Conservation (phyloP, 805 yeast genomes). For the Candida vartiovaarae region DNA sequence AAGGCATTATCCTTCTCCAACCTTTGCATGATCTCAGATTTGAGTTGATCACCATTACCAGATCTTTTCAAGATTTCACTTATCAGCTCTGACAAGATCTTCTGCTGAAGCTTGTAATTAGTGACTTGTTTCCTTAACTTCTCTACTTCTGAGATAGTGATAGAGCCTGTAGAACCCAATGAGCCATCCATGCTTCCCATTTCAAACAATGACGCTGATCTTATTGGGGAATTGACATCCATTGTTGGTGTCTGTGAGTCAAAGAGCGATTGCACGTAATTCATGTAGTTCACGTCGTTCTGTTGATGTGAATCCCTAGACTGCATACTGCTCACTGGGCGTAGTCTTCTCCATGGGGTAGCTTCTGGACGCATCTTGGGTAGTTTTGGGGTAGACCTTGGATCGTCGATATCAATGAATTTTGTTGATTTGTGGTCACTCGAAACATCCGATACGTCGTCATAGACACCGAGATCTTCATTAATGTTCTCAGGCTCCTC, state of each 20-base stretch:
- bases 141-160: slow-evolving; percentile 25
- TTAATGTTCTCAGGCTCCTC: slow-evolving; percentile 1
- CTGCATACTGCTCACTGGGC: slow-evolving; percentile 18
- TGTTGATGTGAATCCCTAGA: slow-evolving; percentile 5
- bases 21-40: slow-evolving; percentile 16
- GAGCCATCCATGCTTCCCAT: slow-evolving; percentile 6
- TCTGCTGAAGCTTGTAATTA: slow-evolving; percentile 30
- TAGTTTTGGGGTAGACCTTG: slow-evolving; percentile 20
- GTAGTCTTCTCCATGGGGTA: slow-evolving; percentile 30
- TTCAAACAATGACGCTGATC: slow-evolving; percentile 19
- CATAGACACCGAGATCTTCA: not conserved
- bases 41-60: slow-evolving; percentile 16
- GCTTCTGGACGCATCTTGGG: slow-evolving; percentile 29
- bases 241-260: slow-evolving; percentile 7
- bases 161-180: slow-evolving; percentile 10
- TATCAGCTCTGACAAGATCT: slow-evolving; percentile 26
- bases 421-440: slow-evolving; percentile 10
- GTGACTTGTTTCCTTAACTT: slow-evolving; percentile 35
- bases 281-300: slow-evolving; percentile 6
- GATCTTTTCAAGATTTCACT: slow-evolving; percentile 14
- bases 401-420: slow-evolving; percentile 24
- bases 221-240: slow-evolving; percentile 7
- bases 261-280: slow-evolving; percentile 19
- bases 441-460: not conserved
- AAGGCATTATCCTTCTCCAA: slow-evolving; percentile 18